Percentiles rank a stretch among this genome's conserved stretches.
Evolutionary conservation across 768 basidiomycete genomes (phyloP).

Genomic region (Russula griseocarnosa): DNA sequence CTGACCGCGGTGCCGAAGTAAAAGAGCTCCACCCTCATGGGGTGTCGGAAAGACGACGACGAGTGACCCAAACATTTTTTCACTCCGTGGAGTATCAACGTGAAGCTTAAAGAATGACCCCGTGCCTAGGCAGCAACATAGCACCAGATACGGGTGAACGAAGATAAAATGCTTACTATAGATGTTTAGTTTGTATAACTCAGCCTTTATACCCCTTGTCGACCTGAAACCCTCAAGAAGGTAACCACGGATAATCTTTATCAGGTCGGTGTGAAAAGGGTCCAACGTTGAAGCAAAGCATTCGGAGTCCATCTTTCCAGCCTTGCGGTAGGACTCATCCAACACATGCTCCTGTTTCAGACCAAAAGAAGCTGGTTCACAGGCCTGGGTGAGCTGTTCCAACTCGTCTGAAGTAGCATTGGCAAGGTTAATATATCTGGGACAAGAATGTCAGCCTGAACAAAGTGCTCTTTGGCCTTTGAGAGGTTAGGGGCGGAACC

Average conservation of each 20-base stretch:
- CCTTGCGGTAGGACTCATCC: constrained; percentile 1
- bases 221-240: background rate
- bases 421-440: too few relatives aligned
- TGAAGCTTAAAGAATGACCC: constrained; percentile 8
- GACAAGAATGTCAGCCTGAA: too few relatives aligned
- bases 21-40: constrained; percentile 44
- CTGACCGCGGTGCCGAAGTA: constrained; percentile 29
- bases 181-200: background rate
- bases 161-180: background rate
- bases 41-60: constrained; percentile 26
- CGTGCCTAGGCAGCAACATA: background rate
- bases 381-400: constrained; percentile 1
- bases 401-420: background rate
- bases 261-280: background rate
- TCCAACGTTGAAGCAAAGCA: background rate
- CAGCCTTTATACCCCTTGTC: background rate
- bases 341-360: background rate
- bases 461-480: too few relatives aligned
- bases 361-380: background rate
- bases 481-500: background rate
- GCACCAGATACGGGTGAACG: background rate
- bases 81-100: background rate
- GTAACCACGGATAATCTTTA: background rate
- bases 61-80: too few relatives aligned
- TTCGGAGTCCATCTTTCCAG: background rate